Evolutionary conservation across 495 filamentous ascomycete genomes (phyloP), one percentile per base, ranked within the genome.

Genomic region (Parathielavia appendiculata): DNA sequence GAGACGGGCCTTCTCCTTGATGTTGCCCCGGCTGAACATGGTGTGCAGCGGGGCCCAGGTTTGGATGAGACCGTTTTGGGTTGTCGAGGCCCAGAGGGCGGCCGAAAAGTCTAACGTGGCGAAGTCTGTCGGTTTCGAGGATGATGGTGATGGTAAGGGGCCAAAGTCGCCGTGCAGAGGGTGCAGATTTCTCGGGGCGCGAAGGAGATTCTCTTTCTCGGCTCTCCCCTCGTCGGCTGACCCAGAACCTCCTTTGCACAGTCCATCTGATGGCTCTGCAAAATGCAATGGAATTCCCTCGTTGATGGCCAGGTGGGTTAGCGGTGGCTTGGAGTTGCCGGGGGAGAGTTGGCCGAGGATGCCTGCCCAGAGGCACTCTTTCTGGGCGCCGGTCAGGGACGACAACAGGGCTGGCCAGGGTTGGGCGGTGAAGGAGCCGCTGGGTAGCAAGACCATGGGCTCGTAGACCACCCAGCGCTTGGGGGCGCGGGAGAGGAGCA

Each of bases 1-100:
- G 1, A 97, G 70, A 11, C 92, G 76, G 0, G 87, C 83, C 64
- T 97, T 97, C 71, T 97, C 92, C n/a, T 80, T 85, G 48, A 95
- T 72, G 65, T 96, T 96, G 10, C 92, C 92, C 1, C 89, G 79
- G 8, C 83, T 87, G 68, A 97, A 97, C 92, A 97, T 96, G 14
- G 90, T 95, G 72, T 89, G 88, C 0, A 83, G 71, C 14, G 92
- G 92, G 5, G 90, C 85, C 91, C 91, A 97, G 32, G 78, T 85
- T 71, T 97, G 92, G n/a, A 71, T 66, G 51, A 97, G 86, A 10
- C 84, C 84, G 66, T 92, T 88, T 67, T 96, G 92, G 23, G 75
- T 81, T 7, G 83, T 79, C 0, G 81, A 81, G 5, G 83, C 83
- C 90, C 91, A 97, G 62, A 95, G 85, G 0, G 89, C 86, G 14